Evolutionary conservation across 2,329 filamentous ascomycete species (phyloP).

Genomic region (Bipolaris oryzae): DNA sequence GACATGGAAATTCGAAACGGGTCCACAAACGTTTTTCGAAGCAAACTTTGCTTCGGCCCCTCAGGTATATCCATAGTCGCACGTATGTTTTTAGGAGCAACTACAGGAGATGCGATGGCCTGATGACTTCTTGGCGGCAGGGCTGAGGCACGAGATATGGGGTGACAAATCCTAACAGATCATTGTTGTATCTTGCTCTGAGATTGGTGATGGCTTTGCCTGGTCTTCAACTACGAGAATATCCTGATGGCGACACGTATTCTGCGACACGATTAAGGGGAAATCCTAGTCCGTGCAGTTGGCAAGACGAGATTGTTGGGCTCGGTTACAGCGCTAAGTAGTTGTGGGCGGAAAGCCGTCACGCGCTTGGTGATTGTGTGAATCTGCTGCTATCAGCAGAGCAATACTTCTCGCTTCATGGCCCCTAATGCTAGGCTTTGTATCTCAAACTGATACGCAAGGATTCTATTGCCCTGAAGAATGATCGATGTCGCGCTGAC

Average conservation of each 20-base stretch:
- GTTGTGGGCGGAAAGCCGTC: neutral
- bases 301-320: neutral
- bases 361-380: neutral
- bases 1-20: slow-evolving; percentile 7
- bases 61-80: slow-evolving; percentile 2
- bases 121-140: neutral
- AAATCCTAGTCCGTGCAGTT: neutral
- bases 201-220: neutral
- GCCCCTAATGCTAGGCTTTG: too few species aligned
- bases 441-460: neutral
- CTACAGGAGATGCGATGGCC: neutral
- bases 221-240: neutral
- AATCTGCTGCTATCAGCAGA: neutral
- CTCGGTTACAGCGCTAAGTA: neutral
- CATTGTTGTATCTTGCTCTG: neutral
- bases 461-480: too few species aligned
- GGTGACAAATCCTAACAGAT: neutral
- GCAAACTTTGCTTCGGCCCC: neutral
- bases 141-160: neutral
- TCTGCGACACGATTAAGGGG: neutral
- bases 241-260: neutral
- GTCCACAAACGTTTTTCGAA: slow-evolving; percentile 11
- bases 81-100: neutral
- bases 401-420: too few species aligned
- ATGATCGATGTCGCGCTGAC: too few species aligned